Evolutionary conservation across 306 rosid genomes (phyloP).

Genomic region (Rosa rugosa): DNA sequence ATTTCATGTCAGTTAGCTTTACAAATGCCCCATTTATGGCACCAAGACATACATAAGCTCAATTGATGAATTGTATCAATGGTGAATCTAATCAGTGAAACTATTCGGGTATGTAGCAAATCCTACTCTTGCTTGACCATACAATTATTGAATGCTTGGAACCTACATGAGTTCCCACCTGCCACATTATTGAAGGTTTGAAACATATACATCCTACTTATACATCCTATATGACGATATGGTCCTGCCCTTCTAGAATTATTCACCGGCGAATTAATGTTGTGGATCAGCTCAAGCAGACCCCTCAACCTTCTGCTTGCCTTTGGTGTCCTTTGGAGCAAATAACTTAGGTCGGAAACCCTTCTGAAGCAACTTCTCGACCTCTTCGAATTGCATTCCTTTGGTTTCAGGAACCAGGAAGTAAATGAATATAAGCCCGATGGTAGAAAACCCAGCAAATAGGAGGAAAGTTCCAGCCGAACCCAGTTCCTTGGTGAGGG

Average conservation of each 20-base stretch:
- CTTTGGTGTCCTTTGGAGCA: conserved; percentile 9
- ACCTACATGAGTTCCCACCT: background rate
- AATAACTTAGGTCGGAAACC: conserved; percentile 31
- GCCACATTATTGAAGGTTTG: background rate
- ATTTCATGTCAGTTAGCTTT: background rate
- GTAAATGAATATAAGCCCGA: conserved; percentile 53
- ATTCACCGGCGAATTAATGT: background rate
- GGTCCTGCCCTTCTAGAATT: background rate
- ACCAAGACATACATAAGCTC: background rate
- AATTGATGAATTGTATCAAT: background rate
- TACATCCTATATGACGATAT: background rate
- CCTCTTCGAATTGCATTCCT: conserved; percentile 62
- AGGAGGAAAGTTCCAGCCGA: conserved; percentile 66
- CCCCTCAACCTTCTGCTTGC: conserved; percentile 17
- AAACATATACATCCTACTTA: background rate
- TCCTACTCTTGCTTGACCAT: background rate
- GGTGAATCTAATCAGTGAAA: background rate
- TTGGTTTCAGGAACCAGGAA: conserved; percentile 61
- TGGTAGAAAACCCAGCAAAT: conserved; percentile 56
- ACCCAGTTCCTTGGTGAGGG: conserved; percentile 50
- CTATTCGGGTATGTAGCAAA: background rate
- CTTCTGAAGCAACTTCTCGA: conserved; percentile 55
- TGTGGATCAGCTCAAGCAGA: conserved; percentile 2
- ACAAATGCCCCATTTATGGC: background rate
- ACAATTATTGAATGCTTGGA: background rate